Conservation (phyloP, 495 filamentous ascomycete species). For the Aspergillus nidulans region DNA sequence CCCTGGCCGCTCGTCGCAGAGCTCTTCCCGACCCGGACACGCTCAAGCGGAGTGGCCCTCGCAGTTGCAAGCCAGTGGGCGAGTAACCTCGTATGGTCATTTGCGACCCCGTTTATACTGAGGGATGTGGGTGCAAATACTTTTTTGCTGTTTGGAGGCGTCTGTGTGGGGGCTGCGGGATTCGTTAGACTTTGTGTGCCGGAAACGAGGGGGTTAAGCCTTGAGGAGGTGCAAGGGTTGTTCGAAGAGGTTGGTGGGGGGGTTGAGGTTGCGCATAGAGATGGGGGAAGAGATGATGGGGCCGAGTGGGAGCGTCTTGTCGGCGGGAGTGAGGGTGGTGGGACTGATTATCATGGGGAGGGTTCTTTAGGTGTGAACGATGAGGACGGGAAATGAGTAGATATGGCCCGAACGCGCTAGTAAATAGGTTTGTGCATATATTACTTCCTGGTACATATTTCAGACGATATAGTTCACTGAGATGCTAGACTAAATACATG, state of each 20-base stretch:
- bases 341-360: too few species aligned
- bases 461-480: neutral
- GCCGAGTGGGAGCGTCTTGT: slow-evolving; percentile 3
- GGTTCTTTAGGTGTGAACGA: too few species aligned
- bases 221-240: slow-evolving; percentile 66
- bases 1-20: slow-evolving; percentile 38
- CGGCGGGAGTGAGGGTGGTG: neutral
- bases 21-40: slow-evolving; percentile 48
- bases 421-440: too few species aligned
- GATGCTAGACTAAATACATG: neutral
- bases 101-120: slow-evolving; percentile 50
- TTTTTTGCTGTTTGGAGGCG: slow-evolving; percentile 44
- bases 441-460: too few species aligned
- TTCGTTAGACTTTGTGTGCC: slow-evolving; percentile 46
- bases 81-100: slow-evolving; percentile 51
- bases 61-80: slow-evolving; percentile 50
- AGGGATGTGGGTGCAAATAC: slow-evolving; percentile 45
- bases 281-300: neutral
- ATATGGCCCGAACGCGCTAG: too few species aligned
- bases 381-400: too few species aligned
- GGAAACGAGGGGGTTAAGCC: slow-evolving; percentile 65
- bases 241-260: slow-evolving; percentile 38
- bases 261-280: neutral
- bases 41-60: slow-evolving; percentile 45
- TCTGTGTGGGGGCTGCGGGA: slow-evolving; percentile 34